Percentiles rank a stretch among this genome's conserved stretches.
Conservation (phyloP, 768 basidiomycete genomes). For the Pleurotus pulmonarius region DNA sequence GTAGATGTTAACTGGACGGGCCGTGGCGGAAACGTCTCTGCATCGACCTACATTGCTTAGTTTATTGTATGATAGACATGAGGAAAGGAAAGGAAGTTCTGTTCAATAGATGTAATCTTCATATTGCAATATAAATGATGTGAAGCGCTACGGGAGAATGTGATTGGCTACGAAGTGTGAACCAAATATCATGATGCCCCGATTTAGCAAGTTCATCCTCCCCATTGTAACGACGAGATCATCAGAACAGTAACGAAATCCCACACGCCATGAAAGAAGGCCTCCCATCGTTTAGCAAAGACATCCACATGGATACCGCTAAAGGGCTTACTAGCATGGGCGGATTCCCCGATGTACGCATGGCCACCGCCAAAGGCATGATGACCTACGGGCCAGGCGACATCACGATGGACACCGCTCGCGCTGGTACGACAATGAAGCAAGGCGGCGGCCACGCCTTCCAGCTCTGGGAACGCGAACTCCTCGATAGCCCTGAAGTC, state of each 20-base stretch:
- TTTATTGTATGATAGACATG: slow-evolving; percentile 6
- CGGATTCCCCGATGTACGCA: slow-evolving; percentile 41
- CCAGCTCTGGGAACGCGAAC: slow-evolving; percentile 81
- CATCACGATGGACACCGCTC: slow-evolving; percentile 67
- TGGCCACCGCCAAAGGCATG: slow-evolving; percentile 61
- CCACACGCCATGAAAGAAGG: background rate
- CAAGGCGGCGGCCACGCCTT: slow-evolving; percentile 40
- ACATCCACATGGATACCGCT: slow-evolving; percentile 76
- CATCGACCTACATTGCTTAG: slow-evolving; percentile 74
- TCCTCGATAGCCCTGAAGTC: slow-evolving; percentile 83
- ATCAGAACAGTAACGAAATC: too few relatives aligned
- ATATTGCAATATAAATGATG: too few relatives aligned
- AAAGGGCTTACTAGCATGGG: slow-evolving; percentile 49
- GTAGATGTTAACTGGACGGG: slow-evolving; percentile 98
- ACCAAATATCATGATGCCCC: background rate
- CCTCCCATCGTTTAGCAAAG: slow-evolving; percentile 17
- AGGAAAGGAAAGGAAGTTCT: background rate
- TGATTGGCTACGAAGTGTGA: too few relatives aligned
- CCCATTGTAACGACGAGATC: background rate
- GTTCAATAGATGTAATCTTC: slow-evolving; percentile 2
- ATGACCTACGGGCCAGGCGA: slow-evolving; percentile 43
- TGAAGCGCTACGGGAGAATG: too few relatives aligned
- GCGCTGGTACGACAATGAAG: slow-evolving; percentile 50
- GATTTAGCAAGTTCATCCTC: background rate
- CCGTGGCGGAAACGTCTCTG: slow-evolving; percentile 92